Evolutionary conservation across 257 asterid species (phyloP), one percentile per base, ranked within the genome.

Genomic region (Solanum chilense): DNA sequence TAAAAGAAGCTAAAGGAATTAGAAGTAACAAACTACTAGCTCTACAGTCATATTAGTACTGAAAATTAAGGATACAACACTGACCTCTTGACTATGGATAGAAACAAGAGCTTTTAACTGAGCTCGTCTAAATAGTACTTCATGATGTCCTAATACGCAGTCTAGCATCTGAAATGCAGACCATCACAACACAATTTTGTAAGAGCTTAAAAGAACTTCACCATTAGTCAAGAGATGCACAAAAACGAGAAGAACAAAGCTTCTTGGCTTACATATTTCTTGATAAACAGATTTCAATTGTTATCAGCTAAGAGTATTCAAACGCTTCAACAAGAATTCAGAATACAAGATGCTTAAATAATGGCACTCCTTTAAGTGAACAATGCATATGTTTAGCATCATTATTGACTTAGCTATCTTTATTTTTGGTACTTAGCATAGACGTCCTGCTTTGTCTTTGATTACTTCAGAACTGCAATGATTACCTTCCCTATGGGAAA

Each of bases 81-180:
- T 3, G 82, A 95, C 99, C 99, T 96, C 99, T 89, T 90, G 93
- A 90, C 98, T 47, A 87, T 97, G 99, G 91, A 97, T 97, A 74
- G 99, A 95, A 90, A 97, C 99, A 69, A 97, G 96, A 88, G 97
- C 99, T 91, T 97, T 97, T 91, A 96, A 90, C 92, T 97, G 99
- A 87, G 98, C 98, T 86, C 99, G 95, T 92, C 99, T 95, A 88
- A 97, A 97, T 45, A 97, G 89, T 31, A 96, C 98, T 83, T 97
- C 99, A 82, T 91, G 92, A 88, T 97, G 99, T 87, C 99, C 99
- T 89, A 97, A 90, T 45, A 90, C 96, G 69, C 92, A 94, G 87
- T 97, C 99, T 86, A 96, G 94, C 77, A 96, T 91, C 99, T 97
- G 92, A 89, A 84, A 78, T 39, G 77, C 3, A 76, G 58, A 76